These are phyloP conservation scores for Monosporascus sp. DNA, from an alignment of 2,329 filamentous ascomycete species.

Conservation along the genomic window DNA sequence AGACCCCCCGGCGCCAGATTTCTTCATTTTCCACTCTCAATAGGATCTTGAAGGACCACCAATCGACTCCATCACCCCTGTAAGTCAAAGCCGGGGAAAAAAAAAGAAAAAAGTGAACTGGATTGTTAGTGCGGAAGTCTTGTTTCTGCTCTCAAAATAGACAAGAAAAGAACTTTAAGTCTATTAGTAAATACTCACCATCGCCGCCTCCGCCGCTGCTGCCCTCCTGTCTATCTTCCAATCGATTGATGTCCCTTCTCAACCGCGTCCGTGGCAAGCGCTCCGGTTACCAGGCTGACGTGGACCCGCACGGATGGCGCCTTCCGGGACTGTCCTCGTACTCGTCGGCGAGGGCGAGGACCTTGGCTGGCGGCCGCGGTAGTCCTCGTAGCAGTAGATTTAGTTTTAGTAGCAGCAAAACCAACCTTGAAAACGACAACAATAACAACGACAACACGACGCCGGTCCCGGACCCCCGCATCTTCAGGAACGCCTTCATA, in stretches of 20 bases:
- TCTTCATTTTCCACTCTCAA: too few species aligned
- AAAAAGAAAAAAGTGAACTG: too few species aligned
- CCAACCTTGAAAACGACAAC: neutral
- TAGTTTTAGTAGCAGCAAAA: neutral
- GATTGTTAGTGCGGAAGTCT: too few species aligned
- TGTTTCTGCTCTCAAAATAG: too few species aligned
- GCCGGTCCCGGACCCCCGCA: neutral
- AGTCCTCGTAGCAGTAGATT: neutral
- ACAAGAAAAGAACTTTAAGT: too few species aligned
- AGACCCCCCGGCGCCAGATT: too few species aligned
- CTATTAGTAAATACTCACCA: too few species aligned
- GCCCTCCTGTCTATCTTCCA: neutral
- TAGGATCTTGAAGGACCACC: too few species aligned
- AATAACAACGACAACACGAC: neutral
- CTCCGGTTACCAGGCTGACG: neutral
- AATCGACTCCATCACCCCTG: too few species aligned
- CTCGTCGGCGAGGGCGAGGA: neutral
- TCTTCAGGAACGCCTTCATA: slow-evolving; percentile 3
- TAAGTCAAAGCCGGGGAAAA: too few species aligned
- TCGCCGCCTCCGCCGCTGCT: too few species aligned
- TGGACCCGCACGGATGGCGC: slow-evolving; percentile 2
- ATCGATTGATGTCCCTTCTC: slow-evolving; percentile 1
- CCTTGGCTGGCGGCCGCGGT: neutral
- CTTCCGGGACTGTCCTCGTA: neutral
- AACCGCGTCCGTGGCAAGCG: slow-evolving; percentile 1